These are phyloP conservation scores for Fusarium neocosmosporiellum DNA, from an alignment of 2,329 filamentous ascomycete genomes.

Conservation along the genomic window DNA sequence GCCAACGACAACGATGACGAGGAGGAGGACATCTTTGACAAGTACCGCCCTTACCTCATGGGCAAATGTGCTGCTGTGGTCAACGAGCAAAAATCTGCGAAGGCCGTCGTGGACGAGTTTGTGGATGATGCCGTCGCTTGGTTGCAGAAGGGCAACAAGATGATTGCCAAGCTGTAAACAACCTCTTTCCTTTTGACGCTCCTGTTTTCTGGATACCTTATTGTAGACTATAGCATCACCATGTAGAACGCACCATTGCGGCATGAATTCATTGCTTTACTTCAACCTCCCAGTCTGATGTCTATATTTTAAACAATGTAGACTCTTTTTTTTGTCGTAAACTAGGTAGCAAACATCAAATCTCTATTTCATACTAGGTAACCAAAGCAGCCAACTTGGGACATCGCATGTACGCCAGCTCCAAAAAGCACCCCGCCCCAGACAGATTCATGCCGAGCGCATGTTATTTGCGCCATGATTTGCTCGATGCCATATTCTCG, in stretches of 20 bases:
- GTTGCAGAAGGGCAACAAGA: constrained; percentile 75
- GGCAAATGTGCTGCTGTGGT: constrained; percentile 95
- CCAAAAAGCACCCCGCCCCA: constrained; percentile 41
- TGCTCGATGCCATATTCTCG: constrained; percentile 18
- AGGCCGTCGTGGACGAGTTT: constrained; percentile 94
- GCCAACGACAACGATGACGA: constrained; percentile 76
- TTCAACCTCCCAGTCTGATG: no score
- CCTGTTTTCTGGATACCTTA: constrained; percentile 25
- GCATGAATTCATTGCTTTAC: constrained; percentile 13
- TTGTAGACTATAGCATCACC: constrained; percentile 41
- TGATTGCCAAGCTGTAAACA: constrained; percentile 76
- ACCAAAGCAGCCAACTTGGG: constrained; percentile 44
- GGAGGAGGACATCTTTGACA: constrained; percentile 89
- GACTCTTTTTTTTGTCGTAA: constrained; percentile 20
- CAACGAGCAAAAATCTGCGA: constrained; percentile 91
- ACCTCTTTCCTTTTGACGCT: constrained; percentile 2
- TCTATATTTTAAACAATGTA: no score
- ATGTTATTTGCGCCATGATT: constrained; percentile 17
- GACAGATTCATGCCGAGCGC: constrained; percentile 37
- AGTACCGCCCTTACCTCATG: constrained; percentile 93
- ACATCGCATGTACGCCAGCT: constrained; percentile 47
- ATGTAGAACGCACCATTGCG: constrained; percentile 15
- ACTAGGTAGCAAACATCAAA: constrained; percentile 32
- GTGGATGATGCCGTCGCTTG: constrained; percentile 81
- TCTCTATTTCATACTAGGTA: constrained; percentile 51